phyloP scores from a whole-genome alignment of 176 grass and related monocot genomes.

The Hordeum vulgare region DNA sequence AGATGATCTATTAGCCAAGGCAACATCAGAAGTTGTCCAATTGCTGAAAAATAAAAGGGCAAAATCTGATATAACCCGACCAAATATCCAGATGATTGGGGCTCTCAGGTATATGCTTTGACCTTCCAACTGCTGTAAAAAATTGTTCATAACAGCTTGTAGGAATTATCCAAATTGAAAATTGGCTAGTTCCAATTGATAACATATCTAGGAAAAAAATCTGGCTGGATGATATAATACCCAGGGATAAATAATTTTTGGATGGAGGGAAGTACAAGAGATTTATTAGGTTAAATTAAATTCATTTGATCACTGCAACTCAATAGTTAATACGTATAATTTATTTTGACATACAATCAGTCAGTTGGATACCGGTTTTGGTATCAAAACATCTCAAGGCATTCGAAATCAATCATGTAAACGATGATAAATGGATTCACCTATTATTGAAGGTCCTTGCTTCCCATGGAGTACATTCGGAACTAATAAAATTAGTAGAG shows the following conservation, averaged over 20 bases:
- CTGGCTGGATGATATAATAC: background rate
- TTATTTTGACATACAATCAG: slow-evolving; percentile 40
- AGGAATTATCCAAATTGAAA: background rate
- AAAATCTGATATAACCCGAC: slow-evolving; percentile 81
- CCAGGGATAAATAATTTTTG: background rate
- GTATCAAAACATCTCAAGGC: no score
- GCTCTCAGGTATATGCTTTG: slow-evolving; percentile 76
- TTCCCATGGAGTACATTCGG: no score
- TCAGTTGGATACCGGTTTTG: slow-evolving; percentile 99
- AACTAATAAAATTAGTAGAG: no score
- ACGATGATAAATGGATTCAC: no score
- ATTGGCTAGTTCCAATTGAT: background rate
- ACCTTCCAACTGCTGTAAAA: background rate
- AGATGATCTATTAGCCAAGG: slow-evolving; percentile 90
- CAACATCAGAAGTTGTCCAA: slow-evolving; percentile 62
- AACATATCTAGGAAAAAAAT: background rate
- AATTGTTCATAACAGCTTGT: background rate
- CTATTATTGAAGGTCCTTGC: no score
- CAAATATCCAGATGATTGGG: slow-evolving; percentile 99
- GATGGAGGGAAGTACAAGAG: background rate
- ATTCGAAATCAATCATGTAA: no score
- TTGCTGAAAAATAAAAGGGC: slow-evolving; percentile 67
- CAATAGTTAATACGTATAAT: background rate
- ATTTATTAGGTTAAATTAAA: background rate
- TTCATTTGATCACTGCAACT: background rate